Evolutionary conservation across 805 yeast species (phyloP), one percentile per base, ranked within the genome.

Genomic region (Schwanniomyces occidentalis): DNA sequence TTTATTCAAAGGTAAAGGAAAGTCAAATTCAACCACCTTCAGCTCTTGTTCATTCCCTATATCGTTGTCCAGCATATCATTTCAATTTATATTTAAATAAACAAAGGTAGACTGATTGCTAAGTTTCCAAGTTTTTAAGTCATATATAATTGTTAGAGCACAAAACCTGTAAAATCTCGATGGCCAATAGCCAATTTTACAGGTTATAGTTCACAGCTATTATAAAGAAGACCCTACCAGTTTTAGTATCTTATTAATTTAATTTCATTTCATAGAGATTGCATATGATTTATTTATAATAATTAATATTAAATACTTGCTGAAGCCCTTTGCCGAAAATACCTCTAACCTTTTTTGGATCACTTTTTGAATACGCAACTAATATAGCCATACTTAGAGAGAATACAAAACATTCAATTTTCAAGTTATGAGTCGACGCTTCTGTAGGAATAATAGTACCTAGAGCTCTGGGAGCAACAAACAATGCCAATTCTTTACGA

Each of bases 401-500:
- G 43, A 65, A 64, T n/a, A 49, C 53, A 9, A 58, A 16, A 16
- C 58, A 42, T 37, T 65, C 71, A 6, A 58, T 38, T 18, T 45
- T 38, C 33, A 62, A 46, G 38, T 56, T 54, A 19, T 32, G 31
- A n/a, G 41, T 36, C 1, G 63, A 43, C 8, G 57, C 46, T 12
- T 52, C 58, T 14, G 54, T 27, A 12, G 62, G 52, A 4, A 62
- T 51, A 19, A 62, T 35, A 14, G 66, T 58, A 7, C 66, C 67
- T 42, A 61, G 45, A 12, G 65, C 68, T 29, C 64, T 41, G 3
- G 68, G 73, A 6, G 73, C 71, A 17, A 68, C 75, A 44, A 71
- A 71, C 17, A 71, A 55, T 0, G 75, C 73, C 52, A 71, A 63
- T 40, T 71, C 77, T 33, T 71, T 66, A 16, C 76, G 56, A 18